phyloP scores from a whole-genome alignment of 2,329 filamentous ascomycete species.

The Escovopsis sp. region DNA sequence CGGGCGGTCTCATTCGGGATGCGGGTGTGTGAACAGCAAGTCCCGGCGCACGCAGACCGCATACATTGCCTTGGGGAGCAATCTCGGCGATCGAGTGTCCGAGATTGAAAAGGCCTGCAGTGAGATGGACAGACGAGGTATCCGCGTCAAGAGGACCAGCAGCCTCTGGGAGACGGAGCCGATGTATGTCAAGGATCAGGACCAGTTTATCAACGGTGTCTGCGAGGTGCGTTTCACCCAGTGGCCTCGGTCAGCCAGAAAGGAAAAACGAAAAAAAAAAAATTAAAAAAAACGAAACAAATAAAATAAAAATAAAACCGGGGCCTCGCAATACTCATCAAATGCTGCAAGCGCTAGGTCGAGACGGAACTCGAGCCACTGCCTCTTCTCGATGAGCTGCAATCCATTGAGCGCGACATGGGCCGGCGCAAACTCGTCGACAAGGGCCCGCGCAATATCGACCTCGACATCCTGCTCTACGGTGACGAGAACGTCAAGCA shows the following conservation, averaged over 20 bases:
- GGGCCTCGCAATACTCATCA: no score
- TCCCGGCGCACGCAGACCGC: constrained; percentile 32
- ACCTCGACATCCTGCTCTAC: constrained; percentile 84
- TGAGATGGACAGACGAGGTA: constrained; percentile 58
- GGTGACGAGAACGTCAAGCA: constrained; percentile 49
- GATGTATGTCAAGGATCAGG: constrained; percentile 91
- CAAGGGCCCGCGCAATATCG: constrained; percentile 89
- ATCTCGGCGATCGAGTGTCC: constrained; percentile 69
- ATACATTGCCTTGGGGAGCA: constrained; percentile 84
- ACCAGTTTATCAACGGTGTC: constrained; percentile 77
- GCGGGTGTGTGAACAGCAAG: constrained; percentile 18
- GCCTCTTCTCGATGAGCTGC: constrained; percentile 63
- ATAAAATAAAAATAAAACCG: no score
- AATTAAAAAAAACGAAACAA: no score
- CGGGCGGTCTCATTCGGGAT: constrained; percentile 14
- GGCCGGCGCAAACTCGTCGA: constrained; percentile 75
- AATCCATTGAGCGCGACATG: constrained; percentile 67
- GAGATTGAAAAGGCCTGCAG: constrained; percentile 76
- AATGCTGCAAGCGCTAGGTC: constrained; percentile 37
- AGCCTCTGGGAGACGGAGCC: constrained; percentile 87
- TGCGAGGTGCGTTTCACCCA: constrained; percentile 50
- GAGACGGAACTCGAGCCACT: constrained; percentile 65
- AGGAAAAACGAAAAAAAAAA: no score
- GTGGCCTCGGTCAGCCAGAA: no score
- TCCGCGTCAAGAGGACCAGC: constrained; percentile 67